phyloP scores from a whole-genome alignment of 768 basidiomycete genomes.

The Panellus pusillus region DNA sequence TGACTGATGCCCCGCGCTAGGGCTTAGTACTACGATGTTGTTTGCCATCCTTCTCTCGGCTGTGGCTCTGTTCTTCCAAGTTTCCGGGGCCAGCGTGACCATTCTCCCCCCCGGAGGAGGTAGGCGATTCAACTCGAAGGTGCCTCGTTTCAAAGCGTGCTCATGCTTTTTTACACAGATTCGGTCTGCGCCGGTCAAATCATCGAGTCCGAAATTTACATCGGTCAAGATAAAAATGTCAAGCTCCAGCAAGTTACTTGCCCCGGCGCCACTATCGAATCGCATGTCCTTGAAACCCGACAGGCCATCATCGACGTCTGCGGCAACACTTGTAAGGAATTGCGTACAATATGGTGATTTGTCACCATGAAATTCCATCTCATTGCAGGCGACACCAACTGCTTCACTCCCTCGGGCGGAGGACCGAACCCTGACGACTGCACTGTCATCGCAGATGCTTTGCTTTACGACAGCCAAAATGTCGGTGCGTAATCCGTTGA shows the following conservation, averaged over 20 bases:
- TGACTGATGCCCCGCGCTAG: too few relatives aligned
- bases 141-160: not conserved
- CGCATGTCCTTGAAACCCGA: constrained; percentile 17
- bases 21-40: constrained; percentile 2
- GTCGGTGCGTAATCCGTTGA: constrained; percentile 29
- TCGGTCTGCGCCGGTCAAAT: constrained; percentile 25
- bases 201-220: constrained; percentile 31
- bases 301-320: constrained; percentile 41
- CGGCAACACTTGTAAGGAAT: constrained; percentile 37
- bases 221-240: constrained; percentile 45
- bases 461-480: constrained; percentile 48
- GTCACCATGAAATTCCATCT: not conserved
- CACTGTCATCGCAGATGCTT: constrained; percentile 48
- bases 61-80: not conserved
- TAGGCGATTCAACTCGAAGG: not conserved
- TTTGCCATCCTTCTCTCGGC: constrained; percentile 4
- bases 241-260: constrained; percentile 38
- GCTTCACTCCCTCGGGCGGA: constrained; percentile 46
- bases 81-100: constrained; percentile 1
- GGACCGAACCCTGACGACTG: constrained; percentile 51
- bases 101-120: not conserved
- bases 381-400: constrained; percentile 40
- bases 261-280: constrained; percentile 18
- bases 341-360: not conserved
- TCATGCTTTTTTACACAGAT: not conserved